These are phyloP conservation scores for Austroboletus niveus DNA, from an alignment of 1,284 basidiomycete genomes.

Conservation along the genomic window DNA sequence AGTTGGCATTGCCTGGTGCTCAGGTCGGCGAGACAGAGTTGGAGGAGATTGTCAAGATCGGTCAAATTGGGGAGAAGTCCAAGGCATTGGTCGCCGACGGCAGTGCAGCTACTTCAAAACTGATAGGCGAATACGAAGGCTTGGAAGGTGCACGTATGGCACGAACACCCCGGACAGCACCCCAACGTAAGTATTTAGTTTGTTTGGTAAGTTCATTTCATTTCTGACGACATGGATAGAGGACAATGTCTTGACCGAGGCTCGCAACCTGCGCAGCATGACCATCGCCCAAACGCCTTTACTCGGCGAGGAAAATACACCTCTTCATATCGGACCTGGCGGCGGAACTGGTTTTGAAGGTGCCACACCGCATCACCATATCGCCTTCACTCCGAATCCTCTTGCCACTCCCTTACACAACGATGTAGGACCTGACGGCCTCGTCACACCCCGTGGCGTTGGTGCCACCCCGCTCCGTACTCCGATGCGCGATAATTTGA, in stretches of 20 bases:
- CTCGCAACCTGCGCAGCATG: conserved; percentile 93
- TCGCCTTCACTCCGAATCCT: conserved; percentile 93
- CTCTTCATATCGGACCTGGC: conserved; percentile 68
- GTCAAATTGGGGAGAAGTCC: conserved; percentile 87
- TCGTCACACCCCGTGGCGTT: conserved; percentile 64
- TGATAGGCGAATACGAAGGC: conserved; percentile 91
- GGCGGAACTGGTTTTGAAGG: conserved; percentile 89
- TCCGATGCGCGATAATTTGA: conserved; percentile 87
- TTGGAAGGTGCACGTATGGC: conserved; percentile 87
- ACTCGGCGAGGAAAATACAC: conserved; percentile 95
- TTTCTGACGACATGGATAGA: conserved; percentile 45
- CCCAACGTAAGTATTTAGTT: conserved; percentile 68
- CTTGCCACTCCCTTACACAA: conserved; percentile 78
- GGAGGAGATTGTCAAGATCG: conserved; percentile 99
- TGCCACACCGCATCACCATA: conserved; percentile 86
- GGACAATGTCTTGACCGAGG: conserved; percentile 93
- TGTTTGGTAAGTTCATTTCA: conserved; percentile 10
- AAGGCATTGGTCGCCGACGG: conserved; percentile 81
- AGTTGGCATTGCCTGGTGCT: conserved; percentile 83
- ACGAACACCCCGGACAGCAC: conserved; percentile 88
- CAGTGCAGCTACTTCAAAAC: conserved; percentile 79
- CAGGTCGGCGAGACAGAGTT: conserved; percentile 96
- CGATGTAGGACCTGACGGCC: conserved; percentile 43
- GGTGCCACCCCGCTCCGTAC: conserved; percentile 84
- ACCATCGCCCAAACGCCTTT: conserved; percentile 90